Conservation (phyloP, 805 yeast species). For the Candida yuanshanica region DNA sequence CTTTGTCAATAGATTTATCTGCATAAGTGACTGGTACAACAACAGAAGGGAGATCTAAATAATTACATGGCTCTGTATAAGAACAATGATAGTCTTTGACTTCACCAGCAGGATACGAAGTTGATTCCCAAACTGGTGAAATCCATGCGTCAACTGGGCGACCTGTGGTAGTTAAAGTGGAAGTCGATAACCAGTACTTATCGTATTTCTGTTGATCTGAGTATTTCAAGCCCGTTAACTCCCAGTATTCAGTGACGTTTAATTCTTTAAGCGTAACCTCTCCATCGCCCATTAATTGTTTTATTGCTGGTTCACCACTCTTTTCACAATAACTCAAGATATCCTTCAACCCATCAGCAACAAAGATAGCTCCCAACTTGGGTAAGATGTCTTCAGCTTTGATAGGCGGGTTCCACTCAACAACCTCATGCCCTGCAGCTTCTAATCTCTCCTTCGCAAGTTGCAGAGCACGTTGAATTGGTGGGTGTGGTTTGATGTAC, state of each 20-base stretch:
- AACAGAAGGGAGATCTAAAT: slow-evolving; percentile 35
- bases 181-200: slow-evolving; percentile 32
- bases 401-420: slow-evolving; percentile 36
- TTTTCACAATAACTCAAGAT: slow-evolving; percentile 21
- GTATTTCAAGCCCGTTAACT: slow-evolving; percentile 30
- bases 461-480: slow-evolving; percentile 41
- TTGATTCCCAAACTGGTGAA: slow-evolving; percentile 38
- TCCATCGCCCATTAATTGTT: slow-evolving; percentile 25
- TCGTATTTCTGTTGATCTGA: slow-evolving; percentile 32
- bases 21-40: slow-evolving; percentile 41
- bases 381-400: slow-evolving; percentile 22
- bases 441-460: slow-evolving; percentile 21
- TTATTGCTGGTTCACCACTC: slow-evolving; percentile 25
- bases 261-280: slow-evolving; percentile 5
- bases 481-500: slow-evolving; percentile 46
- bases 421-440: slow-evolving; percentile 35
- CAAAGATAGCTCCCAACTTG: slow-evolving; percentile 25
- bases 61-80: slow-evolving; percentile 38
- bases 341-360: slow-evolving; percentile 28
- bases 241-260: slow-evolving; percentile 33
- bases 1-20: slow-evolving; percentile 28
- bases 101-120: slow-evolving; percentile 36
- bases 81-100: slow-evolving; percentile 32
- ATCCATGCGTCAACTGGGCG: slow-evolving; percentile 44
- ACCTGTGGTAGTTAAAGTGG: slow-evolving; percentile 28